Evolutionary conservation across 768 basidiomycete genomes (phyloP), one percentile per base, ranked within the genome.

Genomic region (Termitomyces titanicus): DNA sequence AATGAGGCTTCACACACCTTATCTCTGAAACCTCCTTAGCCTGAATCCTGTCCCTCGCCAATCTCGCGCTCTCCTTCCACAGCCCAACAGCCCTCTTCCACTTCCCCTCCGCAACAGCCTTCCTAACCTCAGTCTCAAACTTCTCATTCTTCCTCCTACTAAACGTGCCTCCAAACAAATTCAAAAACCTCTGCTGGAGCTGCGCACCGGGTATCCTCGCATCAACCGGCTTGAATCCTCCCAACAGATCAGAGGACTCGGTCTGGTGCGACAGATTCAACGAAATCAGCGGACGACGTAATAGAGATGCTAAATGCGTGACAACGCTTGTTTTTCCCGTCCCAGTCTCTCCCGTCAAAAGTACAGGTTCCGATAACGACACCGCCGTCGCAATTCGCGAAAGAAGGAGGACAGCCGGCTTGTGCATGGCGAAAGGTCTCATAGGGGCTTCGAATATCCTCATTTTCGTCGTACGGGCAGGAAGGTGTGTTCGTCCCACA

Each of bases 341-440:
- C n/a, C 97, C 97, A 2, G 97, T 99, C 74, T 99, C 97, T 44
- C 97, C 97, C 0, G 94, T 94, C 24, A 99, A 79, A 8, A 99
- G 79, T 5, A 95, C 76, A 5, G 97, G 94, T 65, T 99, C 97
- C 13, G 72, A 71, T 44, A 88, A 74, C 0, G 85, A 77, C 44
- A 94, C 76, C 0, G 88, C 82, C 20, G 83, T 85, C 2, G 85
- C 83, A 35, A 98, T 86, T 15, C 92, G 83, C 20, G 92, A 89
- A 33, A 98, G 79, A 3, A 98, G 76, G 29, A 81, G 71, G 0
- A 89, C 71, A 0, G 94, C 94, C 0, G 94, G 94, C 52, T 84
- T 83, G 63, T 98, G 96, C 71, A 98, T 74, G 0, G 90, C 94
- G 64, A 94, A 99, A 0, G 90, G 92, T 9, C 88, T 79, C 17